These are phyloP conservation scores for Nothopassalora personata DNA, from an alignment of 2,329 filamentous ascomycete genomes.

Conservation along the genomic window DNA sequence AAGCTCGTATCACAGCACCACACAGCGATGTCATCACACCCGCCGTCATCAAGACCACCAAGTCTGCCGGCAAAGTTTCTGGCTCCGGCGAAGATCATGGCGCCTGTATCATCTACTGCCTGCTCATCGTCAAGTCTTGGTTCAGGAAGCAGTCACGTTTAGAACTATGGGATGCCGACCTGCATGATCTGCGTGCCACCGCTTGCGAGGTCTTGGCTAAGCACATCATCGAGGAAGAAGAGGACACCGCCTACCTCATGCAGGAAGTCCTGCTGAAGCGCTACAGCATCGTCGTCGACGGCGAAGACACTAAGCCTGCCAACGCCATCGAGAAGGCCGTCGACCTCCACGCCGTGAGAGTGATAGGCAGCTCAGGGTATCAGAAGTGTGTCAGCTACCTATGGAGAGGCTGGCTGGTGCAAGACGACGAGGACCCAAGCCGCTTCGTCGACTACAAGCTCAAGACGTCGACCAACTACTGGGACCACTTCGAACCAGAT, in stretches of 20 bases:
- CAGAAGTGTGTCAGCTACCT: constrained; percentile 91
- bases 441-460: constrained; percentile 83
- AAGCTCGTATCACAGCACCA: constrained; percentile 65
- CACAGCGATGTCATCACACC: constrained; percentile 82
- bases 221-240: constrained; percentile 74
- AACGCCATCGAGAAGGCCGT: constrained; percentile 94
- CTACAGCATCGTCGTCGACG: constrained; percentile 74
- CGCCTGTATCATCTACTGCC: constrained; percentile 76
- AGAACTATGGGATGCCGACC: constrained; percentile 88
- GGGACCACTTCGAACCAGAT: constrained; percentile 83
- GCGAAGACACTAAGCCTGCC: constrained; percentile 64
- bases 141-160: constrained; percentile 72
- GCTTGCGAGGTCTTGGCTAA: constrained; percentile 94
- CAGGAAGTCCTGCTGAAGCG: constrained; percentile 78
- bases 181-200: constrained; percentile 70
- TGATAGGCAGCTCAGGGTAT: constrained; percentile 90
- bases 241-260: constrained; percentile 71
- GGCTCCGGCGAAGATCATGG: constrained; percentile 50
- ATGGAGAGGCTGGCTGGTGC: constrained; percentile 95
- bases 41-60: constrained; percentile 73
- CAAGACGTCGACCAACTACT: constrained; percentile 71
- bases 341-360: constrained; percentile 78
- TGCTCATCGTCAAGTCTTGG: constrained; percentile 69
- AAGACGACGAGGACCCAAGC: constrained; percentile 86
- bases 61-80: constrained; percentile 59